Conservation (phyloP, 441 rosid genomes). For the Jatropha multifida region DNA sequence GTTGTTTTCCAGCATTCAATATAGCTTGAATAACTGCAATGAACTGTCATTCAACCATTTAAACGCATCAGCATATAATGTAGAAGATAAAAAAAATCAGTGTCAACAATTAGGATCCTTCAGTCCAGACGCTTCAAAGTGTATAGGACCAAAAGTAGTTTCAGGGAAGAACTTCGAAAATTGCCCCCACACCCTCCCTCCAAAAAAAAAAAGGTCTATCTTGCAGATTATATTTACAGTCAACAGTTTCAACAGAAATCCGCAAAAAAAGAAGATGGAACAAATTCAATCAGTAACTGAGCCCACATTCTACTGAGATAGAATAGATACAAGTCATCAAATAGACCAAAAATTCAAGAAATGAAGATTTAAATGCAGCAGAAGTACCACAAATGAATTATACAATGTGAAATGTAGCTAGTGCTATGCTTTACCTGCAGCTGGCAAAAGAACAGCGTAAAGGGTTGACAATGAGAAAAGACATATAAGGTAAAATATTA, state of each 20-base stretch:
- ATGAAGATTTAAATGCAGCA: neutral
- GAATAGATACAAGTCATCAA: neutral
- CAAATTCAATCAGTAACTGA: neutral
- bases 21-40: conserved; percentile 82
- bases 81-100: conserved; percentile 18
- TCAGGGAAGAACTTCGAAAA: neutral
- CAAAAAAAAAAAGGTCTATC: neutral
- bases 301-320: neutral
- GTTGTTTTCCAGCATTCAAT: conserved; percentile 70
- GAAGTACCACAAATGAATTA: neutral
- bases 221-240: neutral
- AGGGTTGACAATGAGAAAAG: neutral
- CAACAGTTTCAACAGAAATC: conserved; percentile 6
- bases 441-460: neutral
- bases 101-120: conserved; percentile 3
- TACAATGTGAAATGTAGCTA: neutral
- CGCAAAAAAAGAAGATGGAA: neutral
- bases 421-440: neutral
- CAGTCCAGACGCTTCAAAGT: neutral
- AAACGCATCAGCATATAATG: conserved; percentile 21
- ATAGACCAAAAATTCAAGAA: neutral
- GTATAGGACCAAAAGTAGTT: neutral
- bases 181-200: too few relatives aligned
- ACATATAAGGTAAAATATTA: neutral
- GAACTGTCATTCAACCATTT: conserved; percentile 56